phyloP scores from a whole-genome alignment of 805 yeast genomes.

The Priceomyces castillae region DNA sequence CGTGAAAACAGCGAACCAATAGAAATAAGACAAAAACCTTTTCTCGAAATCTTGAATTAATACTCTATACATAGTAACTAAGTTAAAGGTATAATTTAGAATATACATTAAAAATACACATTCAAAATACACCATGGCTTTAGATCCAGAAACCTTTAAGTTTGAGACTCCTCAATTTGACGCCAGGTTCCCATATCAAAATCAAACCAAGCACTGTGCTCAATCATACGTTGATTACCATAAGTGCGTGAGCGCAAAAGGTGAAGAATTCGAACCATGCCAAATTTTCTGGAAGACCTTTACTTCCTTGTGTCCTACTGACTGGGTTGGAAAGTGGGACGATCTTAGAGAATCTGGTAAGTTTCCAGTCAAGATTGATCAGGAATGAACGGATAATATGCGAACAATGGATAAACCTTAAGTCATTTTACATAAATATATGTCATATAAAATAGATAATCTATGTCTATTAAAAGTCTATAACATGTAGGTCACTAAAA shows the following conservation, averaged over 20 bases:
- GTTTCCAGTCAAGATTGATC: conserved; percentile 41
- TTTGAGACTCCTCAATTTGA: conserved; percentile 58
- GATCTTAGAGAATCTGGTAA: conserved; percentile 68
- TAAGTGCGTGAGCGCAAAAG: conserved; percentile 94
- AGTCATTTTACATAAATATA: not conserved
- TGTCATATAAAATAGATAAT: conserved; percentile 3
- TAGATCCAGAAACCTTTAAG: conserved; percentile 39
- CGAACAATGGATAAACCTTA: not conserved
- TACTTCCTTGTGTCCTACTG: conserved; percentile 79
- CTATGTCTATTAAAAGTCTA: conserved; percentile 2
- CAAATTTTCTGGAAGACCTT: conserved; percentile 89
- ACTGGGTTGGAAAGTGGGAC: conserved; percentile 87
- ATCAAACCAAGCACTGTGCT: conserved; percentile 98
- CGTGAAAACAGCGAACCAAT: conserved; percentile 7
- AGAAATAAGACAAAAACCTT: conserved; percentile 8
- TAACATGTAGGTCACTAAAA: too few relatives aligned
- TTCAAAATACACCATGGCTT: conserved; percentile 26
- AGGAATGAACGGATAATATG: conserved; percentile 7
- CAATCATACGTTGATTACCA: conserved; percentile 97
- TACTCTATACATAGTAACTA: not conserved
- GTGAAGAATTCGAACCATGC: conserved; percentile 98
- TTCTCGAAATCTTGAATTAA: conserved; percentile 2
- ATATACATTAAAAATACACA: not conserved
- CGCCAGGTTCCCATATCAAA: conserved; percentile 94
- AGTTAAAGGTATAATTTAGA: not conserved